Evolutionary conservation across 306 rosid genomes (phyloP).

Genomic region (Fagus sylvatica): DNA sequence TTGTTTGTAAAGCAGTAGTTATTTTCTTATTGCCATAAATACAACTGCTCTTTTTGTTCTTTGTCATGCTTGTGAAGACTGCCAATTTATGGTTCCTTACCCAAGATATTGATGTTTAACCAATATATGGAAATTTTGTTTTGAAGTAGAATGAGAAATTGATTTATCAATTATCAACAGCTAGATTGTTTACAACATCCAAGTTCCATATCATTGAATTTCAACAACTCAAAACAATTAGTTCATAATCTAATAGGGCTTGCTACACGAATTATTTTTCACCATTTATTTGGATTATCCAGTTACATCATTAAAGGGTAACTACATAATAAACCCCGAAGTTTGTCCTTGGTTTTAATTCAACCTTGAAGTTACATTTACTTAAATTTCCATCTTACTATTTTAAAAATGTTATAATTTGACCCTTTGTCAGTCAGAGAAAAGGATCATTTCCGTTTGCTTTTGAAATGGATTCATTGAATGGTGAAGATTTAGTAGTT

Average conservation of each 20-base stretch:
- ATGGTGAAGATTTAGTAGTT: too few relatives aligned
- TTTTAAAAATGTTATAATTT: too few relatives aligned
- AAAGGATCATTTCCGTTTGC: too few relatives aligned
- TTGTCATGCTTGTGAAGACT: neutral
- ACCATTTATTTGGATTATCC: neutral
- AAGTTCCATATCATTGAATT: neutral
- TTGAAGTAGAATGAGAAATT: neutral
- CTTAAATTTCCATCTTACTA: too few relatives aligned
- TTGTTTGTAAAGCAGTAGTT: neutral
- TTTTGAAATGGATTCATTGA: too few relatives aligned
- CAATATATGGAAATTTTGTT: neutral
- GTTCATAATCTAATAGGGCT: neutral
- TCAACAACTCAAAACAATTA: neutral
- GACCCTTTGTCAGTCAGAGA: too few relatives aligned
- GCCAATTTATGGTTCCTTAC: neutral
- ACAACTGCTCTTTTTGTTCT: neutral
- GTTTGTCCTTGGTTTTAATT: too few relatives aligned
- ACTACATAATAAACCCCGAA: too few relatives aligned
- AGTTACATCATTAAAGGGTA: neutral
- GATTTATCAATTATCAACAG: neutral
- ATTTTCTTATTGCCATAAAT: neutral
- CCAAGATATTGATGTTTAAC: neutral
- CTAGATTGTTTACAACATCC: neutral
- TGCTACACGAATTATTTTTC: neutral
- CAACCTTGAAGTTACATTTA: too few relatives aligned